Conservation (phyloP, 192 early-diverging fungal genomes). For the Backusella australiensis region DNA sequence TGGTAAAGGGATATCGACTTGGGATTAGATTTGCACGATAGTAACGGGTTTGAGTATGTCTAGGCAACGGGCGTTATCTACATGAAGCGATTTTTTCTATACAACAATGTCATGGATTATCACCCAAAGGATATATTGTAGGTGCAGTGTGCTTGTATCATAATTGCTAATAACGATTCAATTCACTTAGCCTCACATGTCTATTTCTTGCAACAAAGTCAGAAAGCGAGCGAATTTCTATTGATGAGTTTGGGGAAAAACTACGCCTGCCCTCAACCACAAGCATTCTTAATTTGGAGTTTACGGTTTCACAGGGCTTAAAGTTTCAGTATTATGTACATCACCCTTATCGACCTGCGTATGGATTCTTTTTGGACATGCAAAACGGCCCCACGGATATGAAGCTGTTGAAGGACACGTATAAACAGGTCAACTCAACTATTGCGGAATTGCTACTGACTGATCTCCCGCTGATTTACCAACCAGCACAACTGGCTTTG, state of each 20-base stretch:
- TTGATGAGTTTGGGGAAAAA: slow-evolving; percentile 66
- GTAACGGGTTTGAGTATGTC: slow-evolving; percentile 5
- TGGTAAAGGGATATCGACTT: slow-evolving; percentile 20
- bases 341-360: slow-evolving; percentile 67
- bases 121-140: slow-evolving; percentile 76
- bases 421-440: slow-evolving; percentile 49
- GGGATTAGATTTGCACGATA: neutral
- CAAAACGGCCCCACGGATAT: slow-evolving; percentile 48
- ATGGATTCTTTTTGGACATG: slow-evolving; percentile 75
- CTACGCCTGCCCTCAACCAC: slow-evolving; percentile 45
- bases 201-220: slow-evolving; percentile 76
- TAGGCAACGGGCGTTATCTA: slow-evolving; percentile 79
- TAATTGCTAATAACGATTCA: neutral
- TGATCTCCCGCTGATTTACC: slow-evolving; percentile 72
- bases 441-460: slow-evolving; percentile 65
- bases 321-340: slow-evolving; percentile 74
- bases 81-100: slow-evolving; percentile 79
- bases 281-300: slow-evolving; percentile 62
- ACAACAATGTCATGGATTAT: slow-evolving; percentile 80
- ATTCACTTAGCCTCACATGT: slow-evolving; percentile 54
- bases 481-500: slow-evolving; percentile 75
- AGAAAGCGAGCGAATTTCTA: slow-evolving; percentile 69
- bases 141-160: neutral
- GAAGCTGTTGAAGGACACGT: slow-evolving; percentile 45
- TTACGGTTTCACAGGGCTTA: slow-evolving; percentile 67